Base-by-base conservation (phyloP, 495 filamentous ascomycete genomes). In the Hyaloscypha finlandica region DNA sequence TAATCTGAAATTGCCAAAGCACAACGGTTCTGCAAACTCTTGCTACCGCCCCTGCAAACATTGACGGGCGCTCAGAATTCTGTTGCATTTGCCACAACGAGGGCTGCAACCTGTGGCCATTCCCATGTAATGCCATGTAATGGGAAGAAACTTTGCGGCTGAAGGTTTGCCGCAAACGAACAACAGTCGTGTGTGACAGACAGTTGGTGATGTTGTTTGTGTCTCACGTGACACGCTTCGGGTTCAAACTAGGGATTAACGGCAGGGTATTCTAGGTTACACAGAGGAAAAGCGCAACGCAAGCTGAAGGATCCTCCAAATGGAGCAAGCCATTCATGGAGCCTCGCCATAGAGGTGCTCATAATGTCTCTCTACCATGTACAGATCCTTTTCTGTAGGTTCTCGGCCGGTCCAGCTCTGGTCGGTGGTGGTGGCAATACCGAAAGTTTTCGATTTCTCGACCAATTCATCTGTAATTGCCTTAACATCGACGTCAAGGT, bases 401-500 rank as follows among this genome's bases (percentile, higher is more conserved):
- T 65, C 55, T 37, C 48, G 52, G 12, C 71, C 71, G 22, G 63
- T 71, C 68, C 71, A 73, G 51, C 25, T 29, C 19, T 56, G 14
- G 1, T 19, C 48, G 9, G 8, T 57, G 60, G 25, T 33, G 35
- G 31, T 22, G 22, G 57, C n/a, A 29, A 53, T 29, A 31, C 59
- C 59, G 57, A 71, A 65, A 1, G 30, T 9, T 33, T 62, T 62
- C 9, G 61, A 65, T 20, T 91, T 89, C 63, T 89, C 78, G 52
- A 80, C 83, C 51, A 98, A 81, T 75, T 91, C 85, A 72, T 86
- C 82, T 3, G 93, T 97, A 52, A 96, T 85, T 25, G 80, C 79
- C 0, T 90, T 84, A 1, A 97, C 83, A 72, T 97, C 89, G 19
- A 98, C 82, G 57, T 86, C 88, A 1, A 99, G 84, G 72, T 94